A percentile compares a stretch with the other conserved stretches of the same genome.
Evolutionary conservation across 2,329 filamentous ascomycete genomes (phyloP).

Genomic region (Myotisia sp.): DNA sequence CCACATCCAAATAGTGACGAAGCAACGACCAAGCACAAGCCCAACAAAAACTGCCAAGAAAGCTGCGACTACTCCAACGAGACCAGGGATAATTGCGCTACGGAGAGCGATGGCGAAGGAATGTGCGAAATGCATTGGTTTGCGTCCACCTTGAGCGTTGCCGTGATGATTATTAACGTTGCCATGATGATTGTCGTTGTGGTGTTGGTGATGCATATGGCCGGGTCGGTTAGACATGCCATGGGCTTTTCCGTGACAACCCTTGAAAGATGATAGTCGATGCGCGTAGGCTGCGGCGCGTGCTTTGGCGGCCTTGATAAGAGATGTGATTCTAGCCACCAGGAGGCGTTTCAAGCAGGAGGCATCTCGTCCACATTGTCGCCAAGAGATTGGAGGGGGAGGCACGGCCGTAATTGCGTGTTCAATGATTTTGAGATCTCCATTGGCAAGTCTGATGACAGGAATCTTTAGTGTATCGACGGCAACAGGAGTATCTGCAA

Average conservation of each 20-base stretch:
- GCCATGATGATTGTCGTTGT: not conserved
- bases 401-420: slow-evolving; percentile 26
- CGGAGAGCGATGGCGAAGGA: slow-evolving; percentile 29
- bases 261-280: slow-evolving; percentile 17
- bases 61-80: slow-evolving; percentile 34
- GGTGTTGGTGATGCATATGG: not conserved
- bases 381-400: slow-evolving; percentile 26
- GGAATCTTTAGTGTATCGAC: slow-evolving; percentile 31
- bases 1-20: slow-evolving; percentile 33
- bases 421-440: slow-evolving; percentile 25
- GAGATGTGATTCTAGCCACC: slow-evolving; percentile 25
- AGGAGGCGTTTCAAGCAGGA: slow-evolving; percentile 27
- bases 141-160: slow-evolving; percentile 8
- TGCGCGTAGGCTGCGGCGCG: slow-evolving; percentile 21
- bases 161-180: slow-evolving; percentile 8
- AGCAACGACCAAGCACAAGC: slow-evolving; percentile 34
- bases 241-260: slow-evolving; percentile 23
- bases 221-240: slow-evolving; percentile 3
- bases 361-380: slow-evolving; percentile 28
- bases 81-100: slow-evolving; percentile 32
- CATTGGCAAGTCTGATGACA: slow-evolving; percentile 23
- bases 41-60: slow-evolving; percentile 33
- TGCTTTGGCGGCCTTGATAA: slow-evolving; percentile 26
- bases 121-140: slow-evolving; percentile 19
- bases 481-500: slow-evolving; percentile 30